Evolutionary conservation across 1,139 yeast species (phyloP), one percentile per base, ranked within the genome.

Genomic region (Yamadazyma trypodendri): DNA sequence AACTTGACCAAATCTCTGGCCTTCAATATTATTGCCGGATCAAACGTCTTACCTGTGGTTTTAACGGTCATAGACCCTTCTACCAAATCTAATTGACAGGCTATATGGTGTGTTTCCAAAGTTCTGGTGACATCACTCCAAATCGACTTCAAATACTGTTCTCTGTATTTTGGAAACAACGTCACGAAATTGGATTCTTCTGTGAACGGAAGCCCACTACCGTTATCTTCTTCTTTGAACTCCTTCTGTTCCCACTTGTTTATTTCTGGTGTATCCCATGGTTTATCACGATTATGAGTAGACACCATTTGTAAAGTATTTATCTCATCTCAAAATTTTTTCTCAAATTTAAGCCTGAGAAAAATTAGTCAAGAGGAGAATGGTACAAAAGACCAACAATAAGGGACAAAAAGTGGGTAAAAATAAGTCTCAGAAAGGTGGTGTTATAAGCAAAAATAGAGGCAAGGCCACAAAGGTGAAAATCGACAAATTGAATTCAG

Each of bases 31-130:
- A 86, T 83, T 6, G 95, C 95, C 1, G 99, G 99, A 57, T 92
- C 99, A 61, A 64, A 92, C 0, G 98, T 90, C 61, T 92, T 92
- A 60, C 95, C 76, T 2, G 98, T 90, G 17, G 99, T 92, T 54
- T 83, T 87, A 16, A 92, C 98, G 0, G 96, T 83, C 97, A 92
- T 92, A 8, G 96, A 81, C 34, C 99, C 99, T 60, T 92, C 98
- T 14, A 94, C 96, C 50, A 92, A 68, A 63, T 92, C 89, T 48
- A 92, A 70, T 37, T 83, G 85, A 62, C 97, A 87, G 16, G 82
- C 82, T 37, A 92, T 73, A 43, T 85, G 82, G 52, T 81, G 81
- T 39, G 76, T 74, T 20, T 84, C 88, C 33, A 94, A 68, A 0
- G 92, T 75, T 49, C 77, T 79, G 2, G 97, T 88, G 8, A 92